These are phyloP conservation scores for Priceomyces medius DNA, from an alignment of 805 yeast genomes.

Conservation along the genomic window DNA sequence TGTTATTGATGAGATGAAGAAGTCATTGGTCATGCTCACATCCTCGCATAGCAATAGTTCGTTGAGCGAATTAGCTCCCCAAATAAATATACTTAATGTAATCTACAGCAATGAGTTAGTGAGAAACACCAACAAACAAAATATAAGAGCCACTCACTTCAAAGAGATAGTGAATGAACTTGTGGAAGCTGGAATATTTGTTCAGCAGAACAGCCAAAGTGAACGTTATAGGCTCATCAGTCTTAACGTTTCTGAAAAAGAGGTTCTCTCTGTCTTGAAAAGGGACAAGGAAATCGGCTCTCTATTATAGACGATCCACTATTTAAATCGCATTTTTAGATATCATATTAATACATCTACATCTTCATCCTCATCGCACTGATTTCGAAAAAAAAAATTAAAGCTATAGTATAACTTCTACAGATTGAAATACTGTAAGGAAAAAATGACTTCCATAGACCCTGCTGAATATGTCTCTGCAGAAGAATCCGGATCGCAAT, in stretches of 20 bases:
- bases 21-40: slow-evolving; percentile 45
- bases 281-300: slow-evolving; percentile 41
- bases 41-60: slow-evolving; percentile 20
- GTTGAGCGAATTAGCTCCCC: slow-evolving; percentile 15
- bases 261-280: slow-evolving; percentile 57
- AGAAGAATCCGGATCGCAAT: slow-evolving; percentile 29
- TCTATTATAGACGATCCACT: not conserved
- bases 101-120: slow-evolving; percentile 23
- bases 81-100: slow-evolving; percentile 18
- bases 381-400: not conserved
- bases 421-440: not conserved
- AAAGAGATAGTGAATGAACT: slow-evolving; percentile 63
- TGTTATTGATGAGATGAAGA: slow-evolving; percentile 71
- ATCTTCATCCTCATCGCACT: slow-evolving; percentile 2
- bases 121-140: slow-evolving; percentile 18
- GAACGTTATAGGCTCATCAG: slow-evolving; percentile 67
- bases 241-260: slow-evolving; percentile 70
- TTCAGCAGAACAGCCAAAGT: slow-evolving; percentile 64
- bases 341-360: not conserved
- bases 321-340: not conserved
- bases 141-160: slow-evolving; percentile 58
- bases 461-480: slow-evolving; percentile 58
- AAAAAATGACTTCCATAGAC: slow-evolving; percentile 32
- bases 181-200: slow-evolving; percentile 73
- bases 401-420: not conserved